Percentiles rank a stretch among this genome's conserved stretches.
These are phyloP conservation scores for Coemansia aciculifera DNA, from an alignment of 192 early-diverging fungal species.

Conservation along the genomic window DNA sequence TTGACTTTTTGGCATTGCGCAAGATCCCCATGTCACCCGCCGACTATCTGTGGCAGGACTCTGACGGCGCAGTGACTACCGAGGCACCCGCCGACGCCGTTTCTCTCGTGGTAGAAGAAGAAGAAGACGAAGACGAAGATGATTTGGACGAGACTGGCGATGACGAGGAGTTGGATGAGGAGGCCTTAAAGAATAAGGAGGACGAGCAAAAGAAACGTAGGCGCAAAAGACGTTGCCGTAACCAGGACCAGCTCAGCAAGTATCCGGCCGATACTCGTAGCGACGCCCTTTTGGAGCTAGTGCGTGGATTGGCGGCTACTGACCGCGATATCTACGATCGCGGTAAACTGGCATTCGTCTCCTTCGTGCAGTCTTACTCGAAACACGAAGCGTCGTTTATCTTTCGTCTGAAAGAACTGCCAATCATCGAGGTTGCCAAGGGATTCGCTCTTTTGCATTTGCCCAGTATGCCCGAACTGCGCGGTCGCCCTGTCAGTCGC, in stretches of 20 bases:
- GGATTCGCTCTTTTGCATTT: conserved; percentile 81
- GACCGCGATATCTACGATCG: conserved; percentile 84
- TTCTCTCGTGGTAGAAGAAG: neutral
- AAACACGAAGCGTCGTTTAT: conserved; percentile 95
- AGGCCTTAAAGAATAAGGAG: neutral
- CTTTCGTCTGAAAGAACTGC: conserved; percentile 83
- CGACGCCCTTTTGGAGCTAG: conserved; percentile 54
- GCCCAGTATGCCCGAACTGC: conserved; percentile 94
- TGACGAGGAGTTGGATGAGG: conserved; percentile 8
- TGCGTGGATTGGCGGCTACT: conserved; percentile 59
- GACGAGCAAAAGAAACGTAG: conserved; percentile 3
- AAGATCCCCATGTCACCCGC: conserved; percentile 76
- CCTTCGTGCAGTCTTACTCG: conserved; percentile 85
- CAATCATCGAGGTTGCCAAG: conserved; percentile 72
- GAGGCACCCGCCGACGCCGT: conserved; percentile 33
- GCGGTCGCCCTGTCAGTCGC: conserved; percentile 28
- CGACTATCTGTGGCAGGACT: conserved; percentile 56
- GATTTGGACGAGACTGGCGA: neutral
- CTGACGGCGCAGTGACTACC: conserved; percentile 19
- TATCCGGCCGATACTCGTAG: conserved; percentile 53
- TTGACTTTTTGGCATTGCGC: conserved; percentile 82
- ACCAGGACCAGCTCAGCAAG: conserved; percentile 11
- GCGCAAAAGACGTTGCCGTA: neutral
- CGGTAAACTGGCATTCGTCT: conserved; percentile 83
- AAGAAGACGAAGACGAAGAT: conserved; percentile 17